These are phyloP conservation scores for Bipolaris bicolor DNA, from an alignment of 2,329 filamentous ascomycete species.

Conservation along the genomic window DNA sequence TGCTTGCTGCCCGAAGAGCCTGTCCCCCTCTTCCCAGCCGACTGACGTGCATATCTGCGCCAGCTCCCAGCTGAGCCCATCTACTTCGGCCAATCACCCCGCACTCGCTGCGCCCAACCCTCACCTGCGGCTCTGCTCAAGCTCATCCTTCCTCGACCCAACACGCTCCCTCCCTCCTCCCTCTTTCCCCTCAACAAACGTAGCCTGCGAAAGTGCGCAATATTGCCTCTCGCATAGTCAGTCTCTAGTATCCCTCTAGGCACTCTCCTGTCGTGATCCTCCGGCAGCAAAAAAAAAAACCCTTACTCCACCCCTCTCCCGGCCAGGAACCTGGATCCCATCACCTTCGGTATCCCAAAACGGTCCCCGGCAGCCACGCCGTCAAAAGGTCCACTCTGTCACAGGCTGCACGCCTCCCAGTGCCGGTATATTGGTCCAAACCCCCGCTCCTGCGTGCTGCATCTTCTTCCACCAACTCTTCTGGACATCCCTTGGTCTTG, in stretches of 20 bases:
- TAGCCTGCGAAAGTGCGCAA: slow-evolving; percentile 26
- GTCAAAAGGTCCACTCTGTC: slow-evolving; percentile 35
- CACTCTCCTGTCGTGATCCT: slow-evolving; percentile 26
- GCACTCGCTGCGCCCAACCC: slow-evolving; percentile 30
- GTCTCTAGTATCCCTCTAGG: slow-evolving; percentile 29
- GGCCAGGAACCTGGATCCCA: slow-evolving; percentile 26
- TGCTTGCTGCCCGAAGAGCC: slow-evolving; percentile 23
- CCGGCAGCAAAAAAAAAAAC: slow-evolving; percentile 1
- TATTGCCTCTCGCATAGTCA: slow-evolving; percentile 20
- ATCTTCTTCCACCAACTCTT: slow-evolving; percentile 32
- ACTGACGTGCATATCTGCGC: slow-evolving; percentile 40
- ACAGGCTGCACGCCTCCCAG: slow-evolving; percentile 34
- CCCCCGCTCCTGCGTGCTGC: slow-evolving; percentile 41
- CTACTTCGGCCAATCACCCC: slow-evolving; percentile 23
- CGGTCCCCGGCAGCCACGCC: slow-evolving; percentile 41
- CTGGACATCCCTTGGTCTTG: slow-evolving; percentile 36
- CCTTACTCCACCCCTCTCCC: slow-evolving; percentile 8
- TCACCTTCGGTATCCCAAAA: slow-evolving; percentile 24
- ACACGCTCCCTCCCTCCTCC: slow-evolving; percentile 32
- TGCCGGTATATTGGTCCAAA: slow-evolving; percentile 48
- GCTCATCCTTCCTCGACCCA: slow-evolving; percentile 1
- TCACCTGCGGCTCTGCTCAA: slow-evolving; percentile 23
- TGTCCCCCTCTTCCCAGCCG: slow-evolving; percentile 37
- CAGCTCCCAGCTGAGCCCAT: slow-evolving; percentile 18
- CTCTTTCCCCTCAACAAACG: slow-evolving; percentile 19